A percentile compares a stretch with the other conserved stretches of the same genome.
Conservation (phyloP, 768 basidiomycete species). For the Tricholoma hemisulphureum region DNA sequence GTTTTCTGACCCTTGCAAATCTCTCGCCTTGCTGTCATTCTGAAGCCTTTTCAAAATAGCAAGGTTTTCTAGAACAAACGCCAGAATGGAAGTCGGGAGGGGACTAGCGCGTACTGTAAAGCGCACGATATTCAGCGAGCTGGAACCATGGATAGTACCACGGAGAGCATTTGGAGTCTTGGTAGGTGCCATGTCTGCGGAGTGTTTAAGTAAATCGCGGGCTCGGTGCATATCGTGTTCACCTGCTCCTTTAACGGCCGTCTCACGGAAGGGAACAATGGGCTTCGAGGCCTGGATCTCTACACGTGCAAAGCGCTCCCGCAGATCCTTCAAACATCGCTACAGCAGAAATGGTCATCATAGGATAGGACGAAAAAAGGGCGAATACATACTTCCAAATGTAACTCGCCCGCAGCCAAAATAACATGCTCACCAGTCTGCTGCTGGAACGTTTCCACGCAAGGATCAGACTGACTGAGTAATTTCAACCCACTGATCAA, state of each 20-base stretch:
- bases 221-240: constrained; percentile 5
- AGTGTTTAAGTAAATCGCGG: background rate
- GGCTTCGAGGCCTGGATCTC: constrained; percentile 93
- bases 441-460: constrained; percentile 96
- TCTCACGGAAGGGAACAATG: constrained; percentile 97
- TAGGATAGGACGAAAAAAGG: background rate
- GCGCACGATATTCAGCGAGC: constrained; percentile 67
- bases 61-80: constrained; percentile 78
- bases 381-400: constrained; percentile 70
- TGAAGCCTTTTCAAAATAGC: constrained; percentile 60
- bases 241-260: constrained; percentile 81
- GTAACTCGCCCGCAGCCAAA: constrained; percentile 91
- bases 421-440: constrained; percentile 98
- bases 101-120: constrained; percentile 85
- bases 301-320: constrained; percentile 90
- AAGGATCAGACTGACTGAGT: constrained; percentile 93
- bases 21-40: constrained; percentile 38
- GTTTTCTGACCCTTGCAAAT: constrained; percentile 28
- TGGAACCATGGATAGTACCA: constrained; percentile 74
- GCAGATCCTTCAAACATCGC: constrained; percentile 95
- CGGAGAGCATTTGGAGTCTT: constrained; percentile 69
- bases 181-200: constrained; percentile 80
- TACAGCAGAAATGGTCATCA: constrained; percentile 30
- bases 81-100: constrained; percentile 65
- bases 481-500: constrained; percentile 84